phyloP scores from a whole-genome alignment of 2,329 filamentous ascomycete genomes.

The Ampelomyces quisqualis region DNA sequence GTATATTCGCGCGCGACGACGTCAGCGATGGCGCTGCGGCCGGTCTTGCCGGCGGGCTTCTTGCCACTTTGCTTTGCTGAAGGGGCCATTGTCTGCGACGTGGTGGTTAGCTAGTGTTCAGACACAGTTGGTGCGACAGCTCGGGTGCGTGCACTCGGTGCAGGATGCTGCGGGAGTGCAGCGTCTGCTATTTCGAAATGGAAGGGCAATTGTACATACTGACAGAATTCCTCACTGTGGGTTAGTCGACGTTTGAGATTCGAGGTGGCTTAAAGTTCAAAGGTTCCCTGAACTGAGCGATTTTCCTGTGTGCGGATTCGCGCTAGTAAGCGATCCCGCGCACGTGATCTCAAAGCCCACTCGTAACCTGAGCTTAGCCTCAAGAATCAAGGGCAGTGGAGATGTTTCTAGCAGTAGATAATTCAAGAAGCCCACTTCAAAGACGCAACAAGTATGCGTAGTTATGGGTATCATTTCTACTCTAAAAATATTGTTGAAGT shows the following conservation, averaged over 20 bases:
- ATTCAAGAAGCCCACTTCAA: not conserved
- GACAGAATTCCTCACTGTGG: conserved; percentile 27
- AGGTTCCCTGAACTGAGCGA: conserved; percentile 9
- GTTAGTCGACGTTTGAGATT: conserved; percentile 31
- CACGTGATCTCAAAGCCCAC: conserved; percentile 18
- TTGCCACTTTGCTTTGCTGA: conserved; percentile 51
- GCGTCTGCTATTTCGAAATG: too few species aligned
- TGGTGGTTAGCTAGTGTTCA: conserved; percentile 19
- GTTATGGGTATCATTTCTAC: conserved; percentile 4
- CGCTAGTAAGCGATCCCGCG: conserved; percentile 13
- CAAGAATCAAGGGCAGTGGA: too few species aligned
- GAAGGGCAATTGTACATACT: conserved; percentile 19
- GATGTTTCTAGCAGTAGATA: too few species aligned
- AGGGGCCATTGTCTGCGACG: conserved; percentile 44
- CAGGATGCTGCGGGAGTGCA: too few species aligned
- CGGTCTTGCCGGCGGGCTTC: conserved; percentile 66
- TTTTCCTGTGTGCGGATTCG: conserved; percentile 22
- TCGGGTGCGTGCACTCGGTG: not conserved
- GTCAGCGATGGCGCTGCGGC: conserved; percentile 95
- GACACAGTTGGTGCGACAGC: not conserved
- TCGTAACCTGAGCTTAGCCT: not conserved
- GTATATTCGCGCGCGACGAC: conserved; percentile 99
- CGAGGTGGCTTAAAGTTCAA: conserved; percentile 23
- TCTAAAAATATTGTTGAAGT: conserved; percentile 1
- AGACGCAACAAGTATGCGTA: too few species aligned